Evolutionary conservation across 176 grass and related monocot genomes (phyloP), one percentile per base, ranked within the genome.

Genomic region (Oryza punctata): DNA sequence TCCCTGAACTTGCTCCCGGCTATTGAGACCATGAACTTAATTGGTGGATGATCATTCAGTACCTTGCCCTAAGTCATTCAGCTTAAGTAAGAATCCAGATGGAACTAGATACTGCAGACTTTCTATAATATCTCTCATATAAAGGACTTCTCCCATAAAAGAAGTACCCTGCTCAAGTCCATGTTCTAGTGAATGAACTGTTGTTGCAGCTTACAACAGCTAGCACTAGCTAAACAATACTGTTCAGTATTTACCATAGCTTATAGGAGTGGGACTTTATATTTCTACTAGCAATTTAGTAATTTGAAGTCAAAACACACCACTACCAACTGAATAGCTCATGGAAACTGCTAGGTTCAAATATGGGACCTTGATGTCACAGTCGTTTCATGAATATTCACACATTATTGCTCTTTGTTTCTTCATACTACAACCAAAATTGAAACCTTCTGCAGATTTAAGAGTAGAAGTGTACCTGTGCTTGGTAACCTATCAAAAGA

Each of bases 1-100:
- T 95, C 87, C 75, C 91, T 91, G 65, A 98, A 95, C 78, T 88
- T 98, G 79, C 87, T 87, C 61, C 95, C 95, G 3, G 95, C 89
- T 86, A 95, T 80, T 12, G 92, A 94, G 78, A 98, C 50, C 46
- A 94, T 61, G 57, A 95, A 93, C 72, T 94, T 93, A 52, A 98
- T 91, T 65, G 92, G 91, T 59, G 86, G 95, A 69, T 93, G 95
- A 14, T 93, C 90, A 75, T 76, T 88, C 70, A 98, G 44, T 70
- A 95, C 73, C 76, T 93, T 93, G 25, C 92, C 89, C 95, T 98
- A 82, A 65, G 54, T 67, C 50, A 28, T 68, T 80, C 52, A 69
- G 43, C 16, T 52, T 52, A 64, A 64, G 19, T 89, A 11, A 88
- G 80, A 73, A 67, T 63, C 40, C 43, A 84, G 12, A 73, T 65